Conservation (phyloP, 306 rosid genomes). For the Delonix regia region DNA sequence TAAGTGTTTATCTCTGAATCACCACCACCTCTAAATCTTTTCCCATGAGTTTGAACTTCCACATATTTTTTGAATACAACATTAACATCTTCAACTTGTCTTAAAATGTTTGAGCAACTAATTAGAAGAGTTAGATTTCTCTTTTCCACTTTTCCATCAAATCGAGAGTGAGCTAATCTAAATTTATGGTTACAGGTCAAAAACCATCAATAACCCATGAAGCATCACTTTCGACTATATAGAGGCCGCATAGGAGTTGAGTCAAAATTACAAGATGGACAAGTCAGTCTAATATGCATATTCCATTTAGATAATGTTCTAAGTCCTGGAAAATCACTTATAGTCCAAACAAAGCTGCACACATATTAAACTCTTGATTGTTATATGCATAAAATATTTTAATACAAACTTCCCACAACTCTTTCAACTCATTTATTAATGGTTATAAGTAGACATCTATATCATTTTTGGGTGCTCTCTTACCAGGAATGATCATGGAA, state of each 20-base stretch:
- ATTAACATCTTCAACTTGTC: no score
- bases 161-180: no score
- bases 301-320: background rate
- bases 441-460: no score
- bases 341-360: background rate
- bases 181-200: background rate
- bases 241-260: background rate
- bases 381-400: background rate
- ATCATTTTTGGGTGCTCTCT: no score
- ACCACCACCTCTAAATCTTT: no score
- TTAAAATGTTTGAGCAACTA: no score
- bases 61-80: no score
- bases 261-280: background rate
- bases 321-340: background rate
- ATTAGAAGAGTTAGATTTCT: no score
- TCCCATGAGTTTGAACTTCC: no score
- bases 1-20: no score
- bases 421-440: background rate
- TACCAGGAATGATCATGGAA: background rate
- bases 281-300: background rate
- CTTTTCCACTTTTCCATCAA: no score
- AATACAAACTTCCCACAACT: no score
- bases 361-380: background rate
- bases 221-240: background rate
- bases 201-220: background rate